These are phyloP conservation scores for Colletotrichum graminicola DNA, from an alignment of 2,329 filamentous ascomycete genomes.

Conservation along the genomic window DNA sequence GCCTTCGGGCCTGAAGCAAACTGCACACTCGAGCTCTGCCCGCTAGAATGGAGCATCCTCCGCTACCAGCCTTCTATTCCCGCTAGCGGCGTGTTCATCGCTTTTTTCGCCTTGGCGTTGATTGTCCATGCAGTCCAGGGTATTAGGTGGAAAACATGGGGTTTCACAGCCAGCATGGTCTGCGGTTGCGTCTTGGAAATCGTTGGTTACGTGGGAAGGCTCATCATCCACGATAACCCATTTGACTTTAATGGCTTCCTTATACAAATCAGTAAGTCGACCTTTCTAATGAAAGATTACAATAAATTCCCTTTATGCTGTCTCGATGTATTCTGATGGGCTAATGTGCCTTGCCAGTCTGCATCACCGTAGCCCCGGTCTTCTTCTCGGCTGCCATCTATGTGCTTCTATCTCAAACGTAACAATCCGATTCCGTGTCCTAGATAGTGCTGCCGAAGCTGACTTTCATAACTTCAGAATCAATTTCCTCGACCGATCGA, in stretches of 20 bases:
- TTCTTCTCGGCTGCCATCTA: slow-evolving; percentile 49
- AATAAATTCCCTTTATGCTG: neutral
- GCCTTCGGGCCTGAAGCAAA: slow-evolving; percentile 58
- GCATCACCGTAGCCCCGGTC: slow-evolving; percentile 50
- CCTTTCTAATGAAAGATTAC: neutral
- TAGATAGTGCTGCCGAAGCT: neutral
- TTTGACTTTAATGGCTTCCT: slow-evolving; percentile 71
- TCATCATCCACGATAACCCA: slow-evolving; percentile 68
- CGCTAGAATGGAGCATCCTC: slow-evolving; percentile 56
- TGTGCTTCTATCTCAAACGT: slow-evolving; percentile 43
- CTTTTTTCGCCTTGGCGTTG: slow-evolving; percentile 57
- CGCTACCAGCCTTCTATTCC: slow-evolving; percentile 56
- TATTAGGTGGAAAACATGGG: slow-evolving; percentile 56
- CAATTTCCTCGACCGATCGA: slow-evolving; percentile 45
- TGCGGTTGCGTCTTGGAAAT: slow-evolving; percentile 68
- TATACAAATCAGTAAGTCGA: slow-evolving; percentile 66
- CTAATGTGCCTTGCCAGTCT: slow-evolving; percentile 43
- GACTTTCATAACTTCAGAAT: slow-evolving; percentile 35
- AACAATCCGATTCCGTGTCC: neutral
- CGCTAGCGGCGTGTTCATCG: slow-evolving; percentile 53
- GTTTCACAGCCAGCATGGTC: slow-evolving; percentile 62
- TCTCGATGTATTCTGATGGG: slow-evolving; percentile 45
- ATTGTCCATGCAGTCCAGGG: slow-evolving; percentile 57
- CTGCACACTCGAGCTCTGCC: slow-evolving; percentile 61
- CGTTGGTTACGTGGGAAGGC: slow-evolving; percentile 71